Evolutionary conservation across 352 stramenopile genomes (phyloP).

Genomic region (Globisporangium middletonii): DNA sequence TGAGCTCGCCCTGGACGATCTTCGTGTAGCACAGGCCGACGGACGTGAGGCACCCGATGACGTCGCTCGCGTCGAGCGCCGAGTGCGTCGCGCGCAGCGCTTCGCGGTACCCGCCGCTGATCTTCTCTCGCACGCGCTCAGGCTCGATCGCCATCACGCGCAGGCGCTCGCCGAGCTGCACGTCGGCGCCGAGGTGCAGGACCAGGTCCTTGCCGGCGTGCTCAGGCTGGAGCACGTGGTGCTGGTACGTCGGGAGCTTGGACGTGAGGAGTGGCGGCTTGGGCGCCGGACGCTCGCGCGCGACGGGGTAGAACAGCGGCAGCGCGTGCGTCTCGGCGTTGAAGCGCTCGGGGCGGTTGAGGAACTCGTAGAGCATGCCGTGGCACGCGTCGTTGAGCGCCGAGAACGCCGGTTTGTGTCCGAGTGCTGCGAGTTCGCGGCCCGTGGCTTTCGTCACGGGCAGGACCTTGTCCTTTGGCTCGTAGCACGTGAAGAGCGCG

Average conservation of each 20-base stretch:
- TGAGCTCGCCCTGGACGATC: slow-evolving; percentile 61
- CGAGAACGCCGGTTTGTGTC: slow-evolving; percentile 66
- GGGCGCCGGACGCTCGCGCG: slow-evolving; percentile 25
- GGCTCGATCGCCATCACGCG: slow-evolving; percentile 70
- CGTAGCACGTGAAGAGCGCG: slow-evolving; percentile 81
- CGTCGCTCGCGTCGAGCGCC: slow-evolving; percentile 42
- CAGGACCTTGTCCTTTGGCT: slow-evolving; percentile 63
- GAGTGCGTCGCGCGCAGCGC: slow-evolving; percentile 47
- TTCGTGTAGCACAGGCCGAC: slow-evolving; percentile 64
- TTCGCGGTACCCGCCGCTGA: slow-evolving; percentile 45
- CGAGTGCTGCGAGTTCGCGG: slow-evolving; percentile 50
- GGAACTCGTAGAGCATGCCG: slow-evolving; percentile 65
- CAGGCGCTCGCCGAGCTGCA: slow-evolving; percentile 55
- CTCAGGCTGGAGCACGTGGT: slow-evolving; percentile 72
- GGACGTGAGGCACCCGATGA: slow-evolving; percentile 65
- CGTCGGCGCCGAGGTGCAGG: slow-evolving; percentile 46
- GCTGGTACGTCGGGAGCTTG: slow-evolving; percentile 30
- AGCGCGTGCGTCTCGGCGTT: slow-evolving; percentile 59
- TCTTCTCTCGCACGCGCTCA: slow-evolving; percentile 43
- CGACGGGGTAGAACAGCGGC: slow-evolving; percentile 70
- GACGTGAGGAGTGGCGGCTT: background rate
- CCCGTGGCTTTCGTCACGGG: slow-evolving; percentile 57
- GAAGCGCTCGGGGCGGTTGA: slow-evolving; percentile 49
- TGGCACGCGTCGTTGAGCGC: slow-evolving; percentile 72
- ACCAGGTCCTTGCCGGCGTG: slow-evolving; percentile 40